A percentile compares a stretch with the other conserved stretches of the same genome.
These are phyloP conservation scores for Trypanosoma lewisi DNA, from an alignment of 208 protist genomes.

Conservation along the genomic window DNA sequence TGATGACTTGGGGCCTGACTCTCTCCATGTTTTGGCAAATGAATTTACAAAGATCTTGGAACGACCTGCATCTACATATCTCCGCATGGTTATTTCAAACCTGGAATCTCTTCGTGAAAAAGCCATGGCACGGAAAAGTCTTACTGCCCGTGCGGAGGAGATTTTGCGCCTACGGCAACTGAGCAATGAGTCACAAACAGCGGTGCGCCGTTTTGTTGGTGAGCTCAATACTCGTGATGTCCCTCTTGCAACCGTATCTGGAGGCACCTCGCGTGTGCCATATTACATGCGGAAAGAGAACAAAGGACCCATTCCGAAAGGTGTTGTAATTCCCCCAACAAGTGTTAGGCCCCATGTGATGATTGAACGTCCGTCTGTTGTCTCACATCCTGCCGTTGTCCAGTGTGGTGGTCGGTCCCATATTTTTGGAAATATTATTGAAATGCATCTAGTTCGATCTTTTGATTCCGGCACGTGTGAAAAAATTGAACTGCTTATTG, in stretches of 20 bases:
- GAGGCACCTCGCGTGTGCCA: constrained; percentile 28
- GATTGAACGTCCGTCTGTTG: not conserved
- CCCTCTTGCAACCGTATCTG: not conserved
- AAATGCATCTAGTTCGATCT: constrained; percentile 9
- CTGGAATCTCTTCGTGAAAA: constrained; percentile 16
- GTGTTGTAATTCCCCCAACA: constrained; percentile 23
- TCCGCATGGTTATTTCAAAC: constrained; percentile 12
- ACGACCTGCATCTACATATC: constrained; percentile 17
- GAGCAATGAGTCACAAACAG: constrained; percentile 19
- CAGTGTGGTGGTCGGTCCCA: constrained; percentile 4
- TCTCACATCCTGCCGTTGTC: not conserved
- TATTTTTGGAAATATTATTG: constrained; percentile 28
- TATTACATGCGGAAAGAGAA: constrained; percentile 49
- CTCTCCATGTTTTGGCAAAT: constrained; percentile 59
- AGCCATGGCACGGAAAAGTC: not conserved
- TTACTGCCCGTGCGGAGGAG: constrained; percentile 14
- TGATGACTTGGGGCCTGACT: constrained; percentile 59
- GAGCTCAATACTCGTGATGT: constrained; percentile 10
- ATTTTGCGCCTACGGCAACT: constrained; percentile 19
- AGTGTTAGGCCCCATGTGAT: not conserved
- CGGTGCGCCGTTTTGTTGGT: constrained; percentile 8
- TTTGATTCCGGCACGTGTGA: constrained; percentile 11
- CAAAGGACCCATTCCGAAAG: constrained; percentile 8
- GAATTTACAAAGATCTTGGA: constrained; percentile 59
- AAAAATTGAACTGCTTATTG: constrained; percentile 3